These are phyloP conservation scores for Triangularia setosa DNA, from an alignment of 2,329 filamentous ascomycete genomes.

Conservation along the genomic window DNA sequence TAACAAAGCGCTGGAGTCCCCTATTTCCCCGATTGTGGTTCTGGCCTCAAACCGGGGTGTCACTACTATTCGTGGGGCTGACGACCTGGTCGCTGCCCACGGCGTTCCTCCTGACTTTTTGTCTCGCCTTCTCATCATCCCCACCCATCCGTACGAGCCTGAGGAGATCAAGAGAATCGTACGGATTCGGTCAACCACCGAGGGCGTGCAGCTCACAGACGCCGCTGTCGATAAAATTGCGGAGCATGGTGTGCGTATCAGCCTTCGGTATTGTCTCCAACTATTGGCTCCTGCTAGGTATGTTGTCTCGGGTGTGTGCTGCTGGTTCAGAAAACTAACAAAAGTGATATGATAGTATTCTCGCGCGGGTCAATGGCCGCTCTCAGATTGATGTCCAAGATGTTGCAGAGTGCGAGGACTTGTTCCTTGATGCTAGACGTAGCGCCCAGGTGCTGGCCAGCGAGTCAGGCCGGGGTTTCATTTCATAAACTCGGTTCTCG, in stretches of 20 bases:
- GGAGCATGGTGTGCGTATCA: slow-evolving; percentile 82
- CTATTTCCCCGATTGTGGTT: slow-evolving; percentile 94
- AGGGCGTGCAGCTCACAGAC: slow-evolving; percentile 74
- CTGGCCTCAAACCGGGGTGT: slow-evolving; percentile 95
- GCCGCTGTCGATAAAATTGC: slow-evolving; percentile 83
- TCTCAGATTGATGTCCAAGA: slow-evolving; percentile 73
- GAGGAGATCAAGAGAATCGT: slow-evolving; percentile 94
- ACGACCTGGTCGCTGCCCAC: slow-evolving; percentile 79
- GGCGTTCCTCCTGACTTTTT: slow-evolving; percentile 93
- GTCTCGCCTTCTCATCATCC: slow-evolving; percentile 89
- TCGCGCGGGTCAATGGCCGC: slow-evolving; percentile 79
- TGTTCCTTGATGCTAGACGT: slow-evolving; percentile 78
- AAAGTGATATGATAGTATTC: slow-evolving; percentile 54
- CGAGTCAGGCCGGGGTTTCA: slow-evolving; percentile 61
- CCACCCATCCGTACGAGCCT: slow-evolving; percentile 82
- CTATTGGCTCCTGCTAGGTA: slow-evolving; percentile 79
- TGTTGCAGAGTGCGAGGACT: slow-evolving; percentile 74
- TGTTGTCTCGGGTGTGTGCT: slow-evolving; percentile 29
- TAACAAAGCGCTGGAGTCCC: slow-evolving; percentile 93
- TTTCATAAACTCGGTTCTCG: slow-evolving; percentile 44
- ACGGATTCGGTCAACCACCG: slow-evolving; percentile 74
- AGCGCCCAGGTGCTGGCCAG: slow-evolving; percentile 66
- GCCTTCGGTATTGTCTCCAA: slow-evolving; percentile 88
- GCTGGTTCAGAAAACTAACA: slow-evolving; percentile 3
- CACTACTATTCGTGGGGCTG: slow-evolving; percentile 85